phyloP scores from a whole-genome alignment of 225 moss, liverwort and hornwort species.

The Takakia lepidozioides region DNA sequence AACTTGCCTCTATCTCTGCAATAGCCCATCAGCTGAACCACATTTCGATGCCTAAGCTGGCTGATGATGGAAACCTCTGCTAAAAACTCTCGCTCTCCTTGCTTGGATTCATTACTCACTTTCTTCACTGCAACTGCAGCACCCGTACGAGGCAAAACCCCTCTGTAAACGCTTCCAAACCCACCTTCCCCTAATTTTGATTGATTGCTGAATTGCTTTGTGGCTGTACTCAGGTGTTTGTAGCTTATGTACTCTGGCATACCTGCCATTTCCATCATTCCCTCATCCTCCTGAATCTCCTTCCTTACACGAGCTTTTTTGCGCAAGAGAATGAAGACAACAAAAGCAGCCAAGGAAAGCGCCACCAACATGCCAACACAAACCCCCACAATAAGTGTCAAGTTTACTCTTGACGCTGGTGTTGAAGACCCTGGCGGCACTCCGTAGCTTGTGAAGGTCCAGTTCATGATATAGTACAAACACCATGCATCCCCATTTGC shows the following conservation, averaged over 20 bases:
- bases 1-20: slow-evolving; percentile 37
- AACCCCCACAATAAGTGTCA: slow-evolving; percentile 9
- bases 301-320: slow-evolving; percentile 8
- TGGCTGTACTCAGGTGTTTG: slow-evolving; percentile 47
- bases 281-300: slow-evolving; percentile 2
- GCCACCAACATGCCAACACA: slow-evolving; percentile 4
- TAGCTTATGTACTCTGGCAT: too few species aligned
- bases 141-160: slow-evolving; percentile 23
- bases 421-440: slow-evolving; percentile 2
- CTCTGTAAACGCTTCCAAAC: slow-evolving; percentile 63
- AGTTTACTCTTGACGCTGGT: neutral
- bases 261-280: slow-evolving; percentile 18
- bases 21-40: slow-evolving; percentile 62
- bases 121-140: slow-evolving; percentile 37
- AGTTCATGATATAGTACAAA: slow-evolving; percentile 21
- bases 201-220: slow-evolving; percentile 41
- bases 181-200: slow-evolving; percentile 47
- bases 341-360: neutral
- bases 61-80: slow-evolving; percentile 65
- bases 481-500: slow-evolving; percentile 26
- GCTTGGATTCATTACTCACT: slow-evolving; percentile 25
- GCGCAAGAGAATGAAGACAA: neutral
- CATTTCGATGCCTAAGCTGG: slow-evolving; percentile 55
- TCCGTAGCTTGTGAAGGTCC: slow-evolving; percentile 27
- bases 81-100: slow-evolving; percentile 53